Evolutionary conservation across 352 stramenopile species (phyloP), one percentile per base, ranked within the genome.

Genomic region (Saprolegnia diclina): DNA sequence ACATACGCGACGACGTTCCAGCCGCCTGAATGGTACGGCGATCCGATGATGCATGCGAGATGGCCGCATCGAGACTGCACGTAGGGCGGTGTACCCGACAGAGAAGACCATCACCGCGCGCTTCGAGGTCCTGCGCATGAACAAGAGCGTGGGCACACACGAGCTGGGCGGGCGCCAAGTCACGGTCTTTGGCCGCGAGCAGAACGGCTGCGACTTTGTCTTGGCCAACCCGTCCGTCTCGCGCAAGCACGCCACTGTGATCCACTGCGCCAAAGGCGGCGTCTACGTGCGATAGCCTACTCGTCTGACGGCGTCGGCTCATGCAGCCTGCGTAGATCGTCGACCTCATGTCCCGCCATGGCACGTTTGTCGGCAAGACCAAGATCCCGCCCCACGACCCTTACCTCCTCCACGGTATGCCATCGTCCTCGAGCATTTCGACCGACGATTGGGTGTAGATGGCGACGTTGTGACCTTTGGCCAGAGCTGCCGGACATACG

Each of bases 271-370:
- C 50, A 74, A 82, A 42, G 87, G 87, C 65, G 85, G 87, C 46
- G 91, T 95, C 57, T 95, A 92, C 59, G 87, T 95, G 63, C 64
- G 83, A 65, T 64, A 40, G 18, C 21, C 5, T 69, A 6, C 42
- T 50, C 21, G 5, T 5, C 13, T 68, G 2, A 29, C 35, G 18
- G n/a, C 61, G 26, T 32, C 26, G 0, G 21, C 26, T 37, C 38
- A 22, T 46, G 24, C 6, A 63, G 21, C 52, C 52, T 32, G 16
- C 19, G 13, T 74, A 95, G 87, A 78, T 95, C 52, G 86, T 93
- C 61, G 87, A 95, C 55, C 72, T 95, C 16, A 95, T 95, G 87
- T 95, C 87, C 22, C 84, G 87, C 10, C 87, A 95, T 56, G 87
- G 87, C 21, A 95, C 87, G 48, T 94, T 88, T 56, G 84, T 95